These are phyloP conservation scores for Escovopsis sp. DNA, from an alignment of 2,329 filamentous ascomycete genomes.

Conservation along the genomic window DNA sequence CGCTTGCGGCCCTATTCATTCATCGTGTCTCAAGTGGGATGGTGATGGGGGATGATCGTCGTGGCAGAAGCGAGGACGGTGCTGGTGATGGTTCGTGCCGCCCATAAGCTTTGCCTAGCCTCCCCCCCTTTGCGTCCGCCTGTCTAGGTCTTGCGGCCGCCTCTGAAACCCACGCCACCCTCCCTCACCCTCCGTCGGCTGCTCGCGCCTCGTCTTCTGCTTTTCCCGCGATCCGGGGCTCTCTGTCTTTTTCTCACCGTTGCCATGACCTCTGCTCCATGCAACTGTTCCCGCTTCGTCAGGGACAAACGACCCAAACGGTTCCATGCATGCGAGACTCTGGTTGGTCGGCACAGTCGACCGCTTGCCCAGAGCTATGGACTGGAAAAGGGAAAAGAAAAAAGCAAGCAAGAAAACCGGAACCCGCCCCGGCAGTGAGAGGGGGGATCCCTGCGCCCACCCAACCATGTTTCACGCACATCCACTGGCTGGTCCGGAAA, in stretches of 20 bases:
- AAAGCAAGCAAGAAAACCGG: not conserved
- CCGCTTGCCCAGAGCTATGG: too few relatives aligned
- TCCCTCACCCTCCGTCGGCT: not conserved
- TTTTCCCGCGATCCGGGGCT: too few relatives aligned
- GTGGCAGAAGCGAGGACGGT: too few relatives aligned
- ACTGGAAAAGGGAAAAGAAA: too few relatives aligned
- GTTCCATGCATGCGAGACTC: not conserved
- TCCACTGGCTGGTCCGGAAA: not conserved
- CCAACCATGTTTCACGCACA: not conserved
- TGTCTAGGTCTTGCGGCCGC: not conserved
- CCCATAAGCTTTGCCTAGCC: too few relatives aligned
- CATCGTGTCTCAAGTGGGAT: too few relatives aligned
- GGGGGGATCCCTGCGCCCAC: too few relatives aligned
- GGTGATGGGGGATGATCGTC: too few relatives aligned
- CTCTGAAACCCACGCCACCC: not conserved
- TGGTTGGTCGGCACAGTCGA: not conserved
- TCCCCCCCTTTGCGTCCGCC: not conserved
- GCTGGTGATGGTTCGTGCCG: too few relatives aligned
- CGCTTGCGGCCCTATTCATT: too few relatives aligned
- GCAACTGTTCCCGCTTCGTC: not conserved
- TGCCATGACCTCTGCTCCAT: not conserved
- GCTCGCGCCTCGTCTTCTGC: too few relatives aligned
- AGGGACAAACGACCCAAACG: not conserved
- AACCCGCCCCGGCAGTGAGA: not conserved
- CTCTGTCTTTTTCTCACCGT: not conserved